These are phyloP conservation scores for Ceratonia siliqua DNA, from an alignment of 306 rosid species.

Conservation along the genomic window DNA sequence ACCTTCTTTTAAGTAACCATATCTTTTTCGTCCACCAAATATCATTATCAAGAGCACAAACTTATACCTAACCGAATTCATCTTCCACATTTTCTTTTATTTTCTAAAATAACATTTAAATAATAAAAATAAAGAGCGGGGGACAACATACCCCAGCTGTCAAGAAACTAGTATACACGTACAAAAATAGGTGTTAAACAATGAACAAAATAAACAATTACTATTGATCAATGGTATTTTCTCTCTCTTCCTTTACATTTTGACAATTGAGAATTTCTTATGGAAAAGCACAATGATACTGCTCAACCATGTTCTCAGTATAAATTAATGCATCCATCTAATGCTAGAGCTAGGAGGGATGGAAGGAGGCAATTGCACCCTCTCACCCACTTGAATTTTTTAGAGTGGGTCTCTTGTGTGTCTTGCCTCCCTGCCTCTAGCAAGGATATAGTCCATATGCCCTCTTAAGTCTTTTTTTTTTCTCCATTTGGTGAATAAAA, in stretches of 20 bases:
- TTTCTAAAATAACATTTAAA: neutral
- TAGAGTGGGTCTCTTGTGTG: no score
- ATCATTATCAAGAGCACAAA: neutral
- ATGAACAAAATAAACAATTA: neutral
- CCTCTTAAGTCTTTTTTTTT: no score
- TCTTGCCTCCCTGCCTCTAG: no score
- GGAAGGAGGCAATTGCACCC: no score
- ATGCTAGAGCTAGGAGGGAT: no score
- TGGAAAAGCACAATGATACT: no score
- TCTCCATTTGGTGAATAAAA: no score
- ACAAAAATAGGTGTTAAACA: neutral
- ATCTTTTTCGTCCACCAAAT: neutral
- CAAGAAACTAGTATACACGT: neutral
- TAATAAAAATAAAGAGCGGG: neutral
- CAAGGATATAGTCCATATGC: no score
- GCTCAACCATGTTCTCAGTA: no score
- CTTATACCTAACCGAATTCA: neutral
- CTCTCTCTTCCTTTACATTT: neutral
- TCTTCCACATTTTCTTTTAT: neutral
- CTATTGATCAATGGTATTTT: neutral
- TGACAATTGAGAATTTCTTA: neutral
- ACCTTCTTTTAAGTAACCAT: neutral
- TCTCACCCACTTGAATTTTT: no score
- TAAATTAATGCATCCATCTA: no score
- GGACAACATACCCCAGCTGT: neutral